These are phyloP conservation scores for Solioccasus polychromus DNA, from an alignment of 768 basidiomycete species.

Conservation along the genomic window DNA sequence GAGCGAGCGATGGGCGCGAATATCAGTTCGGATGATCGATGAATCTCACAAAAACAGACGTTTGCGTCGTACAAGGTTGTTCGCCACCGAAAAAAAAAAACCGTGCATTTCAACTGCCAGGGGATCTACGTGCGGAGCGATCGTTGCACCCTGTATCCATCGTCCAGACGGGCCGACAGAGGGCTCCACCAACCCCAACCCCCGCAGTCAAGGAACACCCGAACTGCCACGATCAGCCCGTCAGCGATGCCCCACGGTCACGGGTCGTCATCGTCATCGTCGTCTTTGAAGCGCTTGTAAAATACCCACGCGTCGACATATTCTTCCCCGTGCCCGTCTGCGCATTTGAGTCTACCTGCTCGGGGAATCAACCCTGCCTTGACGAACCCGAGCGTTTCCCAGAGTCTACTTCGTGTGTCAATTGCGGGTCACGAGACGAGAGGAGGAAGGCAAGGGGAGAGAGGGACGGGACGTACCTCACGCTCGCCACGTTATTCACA, in stretches of 20 bases:
- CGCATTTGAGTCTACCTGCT: slow-evolving; percentile 66
- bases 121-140: too few species aligned
- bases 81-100: too few species aligned
- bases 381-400: slow-evolving; percentile 80
- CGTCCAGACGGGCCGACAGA: too few species aligned
- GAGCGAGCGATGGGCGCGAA: too few species aligned
- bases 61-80: too few species aligned
- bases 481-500: slow-evolving; percentile 74
- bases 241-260: not conserved
- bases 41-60: too few species aligned
- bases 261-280: slow-evolving; percentile 10
- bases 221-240: not conserved
- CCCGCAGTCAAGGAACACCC: not conserved
- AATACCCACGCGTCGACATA: slow-evolving; percentile 86
- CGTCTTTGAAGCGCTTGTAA: slow-evolving; percentile 69
- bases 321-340: slow-evolving; percentile 75
- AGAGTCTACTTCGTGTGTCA: slow-evolving; percentile 69
- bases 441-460: too few species aligned
- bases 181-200: too few species aligned
- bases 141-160: too few species aligned
- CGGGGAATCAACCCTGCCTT: slow-evolving; percentile 75
- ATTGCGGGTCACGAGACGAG: too few species aligned
- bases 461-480: slow-evolving; percentile 44
- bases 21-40: too few species aligned
- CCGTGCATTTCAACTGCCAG: too few species aligned